Percentiles rank a stretch among this genome's conserved stretches.
Conservation (phyloP, 352 stramenopile genomes). For the Globisporangium echinulatum region DNA sequence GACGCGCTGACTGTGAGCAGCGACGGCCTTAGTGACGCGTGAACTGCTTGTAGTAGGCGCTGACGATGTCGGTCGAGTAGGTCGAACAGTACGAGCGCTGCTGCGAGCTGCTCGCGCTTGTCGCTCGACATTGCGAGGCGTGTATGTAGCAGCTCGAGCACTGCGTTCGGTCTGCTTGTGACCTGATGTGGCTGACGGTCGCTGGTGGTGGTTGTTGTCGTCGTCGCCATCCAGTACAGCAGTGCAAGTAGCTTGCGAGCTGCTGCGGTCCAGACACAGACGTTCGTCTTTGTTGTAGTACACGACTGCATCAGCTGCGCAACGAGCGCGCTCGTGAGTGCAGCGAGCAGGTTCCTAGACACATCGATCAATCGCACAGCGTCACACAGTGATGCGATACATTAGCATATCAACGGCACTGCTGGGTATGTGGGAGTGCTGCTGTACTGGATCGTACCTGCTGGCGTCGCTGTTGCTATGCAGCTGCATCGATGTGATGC, state of each 20-base stretch:
- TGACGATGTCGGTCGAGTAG: slow-evolving; percentile 32
- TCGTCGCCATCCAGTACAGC: slow-evolving; percentile 44
- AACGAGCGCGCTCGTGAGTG: slow-evolving; percentile 32
- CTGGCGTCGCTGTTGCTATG: neutral
- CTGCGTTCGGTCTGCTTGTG: neutral
- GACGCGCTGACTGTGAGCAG: slow-evolving; percentile 2
- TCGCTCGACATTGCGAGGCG: slow-evolving; percentile 1
- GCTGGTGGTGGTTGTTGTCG: neutral
- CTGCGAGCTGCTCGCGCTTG: slow-evolving; percentile 50
- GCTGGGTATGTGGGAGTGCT: too few species aligned
- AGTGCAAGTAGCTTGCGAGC: slow-evolving; percentile 42
- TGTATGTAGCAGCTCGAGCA: slow-evolving; percentile 30
- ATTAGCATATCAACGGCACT: too few species aligned
- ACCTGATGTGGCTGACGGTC: too few species aligned
- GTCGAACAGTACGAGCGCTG: slow-evolving; percentile 55
- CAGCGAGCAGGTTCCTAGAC: slow-evolving; percentile 35
- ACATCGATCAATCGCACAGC: neutral
- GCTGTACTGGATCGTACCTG: neutral
- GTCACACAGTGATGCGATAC: neutral
- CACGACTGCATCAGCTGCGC: slow-evolving; percentile 37
- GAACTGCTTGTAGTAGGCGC: neutral
- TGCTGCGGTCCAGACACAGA: slow-evolving; percentile 44
- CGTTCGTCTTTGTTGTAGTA: slow-evolving; percentile 36
- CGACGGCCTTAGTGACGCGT: neutral
- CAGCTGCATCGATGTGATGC: neutral